Percentiles rank a stretch among this genome's conserved stretches.
Evolutionary conservation across 192 early-diverging fungal genomes (phyloP).

Genomic region (Spizellomyces sp.): DNA sequence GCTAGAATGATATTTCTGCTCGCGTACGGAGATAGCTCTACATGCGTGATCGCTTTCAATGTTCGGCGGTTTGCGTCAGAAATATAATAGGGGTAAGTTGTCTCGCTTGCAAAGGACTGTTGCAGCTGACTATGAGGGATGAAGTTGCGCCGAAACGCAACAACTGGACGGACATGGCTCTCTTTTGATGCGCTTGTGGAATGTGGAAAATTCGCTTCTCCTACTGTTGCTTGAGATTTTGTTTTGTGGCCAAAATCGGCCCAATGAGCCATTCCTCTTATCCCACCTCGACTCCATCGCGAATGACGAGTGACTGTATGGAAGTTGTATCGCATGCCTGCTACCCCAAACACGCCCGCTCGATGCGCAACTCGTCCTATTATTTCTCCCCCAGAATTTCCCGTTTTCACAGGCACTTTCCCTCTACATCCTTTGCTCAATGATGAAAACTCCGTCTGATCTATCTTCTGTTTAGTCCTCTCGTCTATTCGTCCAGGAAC

Average conservation of each 20-base stretch:
- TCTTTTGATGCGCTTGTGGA: neutral
- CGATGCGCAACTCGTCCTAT: neutral
- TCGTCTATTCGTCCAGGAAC: too few species aligned
- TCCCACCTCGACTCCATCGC: neutral
- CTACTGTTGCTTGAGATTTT: neutral
- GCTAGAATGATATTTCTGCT: conserved; percentile 42
- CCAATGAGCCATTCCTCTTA: neutral
- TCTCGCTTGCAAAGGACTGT: neutral
- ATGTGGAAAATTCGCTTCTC: neutral
- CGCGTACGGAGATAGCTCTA: neutral
- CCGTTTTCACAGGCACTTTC: neutral
- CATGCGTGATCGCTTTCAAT: conserved; percentile 9
- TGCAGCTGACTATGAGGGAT: neutral
- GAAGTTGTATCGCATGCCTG: neutral
- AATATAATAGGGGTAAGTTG: conserved; percentile 18
- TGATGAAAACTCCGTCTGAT: neutral
- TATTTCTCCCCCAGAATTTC: neutral
- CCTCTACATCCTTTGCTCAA: neutral
- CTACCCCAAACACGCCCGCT: neutral
- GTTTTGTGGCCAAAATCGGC: neutral
- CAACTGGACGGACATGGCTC: neutral
- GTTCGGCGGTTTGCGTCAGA: conserved; percentile 1
- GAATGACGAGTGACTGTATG: neutral
- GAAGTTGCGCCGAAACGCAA: neutral
- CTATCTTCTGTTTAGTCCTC: neutral